These are phyloP conservation scores for Coemansia sp. DNA, from an alignment of 192 early-diverging fungal genomes.

Conservation along the genomic window DNA sequence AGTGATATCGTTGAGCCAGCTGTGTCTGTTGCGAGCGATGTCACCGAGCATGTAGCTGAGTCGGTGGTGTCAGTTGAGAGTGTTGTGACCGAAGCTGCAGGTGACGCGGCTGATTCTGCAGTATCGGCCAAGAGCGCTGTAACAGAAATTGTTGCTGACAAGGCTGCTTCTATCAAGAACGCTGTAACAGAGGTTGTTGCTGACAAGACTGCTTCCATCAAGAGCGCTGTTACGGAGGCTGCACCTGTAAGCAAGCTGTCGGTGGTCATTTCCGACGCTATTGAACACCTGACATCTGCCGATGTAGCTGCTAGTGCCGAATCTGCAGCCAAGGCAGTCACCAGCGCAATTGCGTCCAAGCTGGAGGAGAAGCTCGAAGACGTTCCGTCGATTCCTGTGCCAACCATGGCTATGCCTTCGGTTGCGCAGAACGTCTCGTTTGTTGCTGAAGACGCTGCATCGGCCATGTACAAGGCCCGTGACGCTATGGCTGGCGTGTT, in stretches of 20 bases:
- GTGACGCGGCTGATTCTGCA: background rate
- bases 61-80: background rate
- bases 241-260: background rate
- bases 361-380: constrained; percentile 7
- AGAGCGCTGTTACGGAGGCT: background rate
- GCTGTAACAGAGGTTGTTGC: background rate
- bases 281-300: background rate
- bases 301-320: background rate
- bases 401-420: background rate
- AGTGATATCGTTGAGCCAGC: background rate
- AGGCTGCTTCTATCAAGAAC: background rate
- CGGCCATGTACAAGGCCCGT: constrained; percentile 37
- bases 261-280: background rate
- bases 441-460: constrained; percentile 40
- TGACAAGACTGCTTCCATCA: background rate
- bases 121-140: background rate
- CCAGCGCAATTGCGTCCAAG: background rate
- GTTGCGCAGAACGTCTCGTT: background rate
- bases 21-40: background rate
- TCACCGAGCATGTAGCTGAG: background rate
- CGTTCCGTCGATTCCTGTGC: constrained; percentile 6
- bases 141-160: background rate
- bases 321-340: background rate
- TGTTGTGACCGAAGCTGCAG: no score
- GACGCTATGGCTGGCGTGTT: constrained; percentile 45